phyloP scores from a whole-genome alignment of 306 rosid species.

The Vigna unguiculata region DNA sequence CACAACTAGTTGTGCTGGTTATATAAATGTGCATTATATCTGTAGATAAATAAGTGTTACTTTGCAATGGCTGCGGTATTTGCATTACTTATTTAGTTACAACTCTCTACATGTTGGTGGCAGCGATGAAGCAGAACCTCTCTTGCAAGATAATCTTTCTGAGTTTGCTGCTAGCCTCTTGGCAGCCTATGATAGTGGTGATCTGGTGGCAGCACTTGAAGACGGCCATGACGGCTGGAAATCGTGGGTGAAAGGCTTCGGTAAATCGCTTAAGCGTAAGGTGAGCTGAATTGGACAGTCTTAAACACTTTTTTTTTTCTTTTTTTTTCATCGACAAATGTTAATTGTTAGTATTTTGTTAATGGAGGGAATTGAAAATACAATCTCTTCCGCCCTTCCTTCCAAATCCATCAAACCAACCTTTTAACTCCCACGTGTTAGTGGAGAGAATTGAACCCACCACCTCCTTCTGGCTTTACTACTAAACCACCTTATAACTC shows the following conservation, averaged over 20 bases:
- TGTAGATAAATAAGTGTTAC: not conserved
- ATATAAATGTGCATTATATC: not conserved
- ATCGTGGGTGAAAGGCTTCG: constrained; percentile 93
- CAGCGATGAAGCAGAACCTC: constrained; percentile 82
- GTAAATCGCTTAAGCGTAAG: constrained; percentile 91
- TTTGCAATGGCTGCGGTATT: not conserved
- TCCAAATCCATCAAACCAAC: no score
- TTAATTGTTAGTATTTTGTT: no score
- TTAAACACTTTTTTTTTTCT: no score
- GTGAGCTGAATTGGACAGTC: constrained; percentile 46
- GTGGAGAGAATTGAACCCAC: no score
- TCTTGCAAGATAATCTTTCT: constrained; percentile 73
- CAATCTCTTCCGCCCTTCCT: no score
- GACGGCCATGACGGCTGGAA: constrained; percentile 94
- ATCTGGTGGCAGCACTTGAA: constrained; percentile 72
- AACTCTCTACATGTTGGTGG: constrained; percentile 48
- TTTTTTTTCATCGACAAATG: no score
- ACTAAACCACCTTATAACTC: no score
- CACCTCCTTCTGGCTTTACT: no score
- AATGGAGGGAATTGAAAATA: no score
- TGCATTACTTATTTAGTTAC: constrained; percentile 3
- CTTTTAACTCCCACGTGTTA: no score
- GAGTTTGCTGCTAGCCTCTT: constrained; percentile 75
- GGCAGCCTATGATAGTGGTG: constrained; percentile 88
- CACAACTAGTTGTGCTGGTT: not conserved